Conservation (phyloP, 2,329 filamentous ascomycete species). For the Paecilomyces fulvus region DNA sequence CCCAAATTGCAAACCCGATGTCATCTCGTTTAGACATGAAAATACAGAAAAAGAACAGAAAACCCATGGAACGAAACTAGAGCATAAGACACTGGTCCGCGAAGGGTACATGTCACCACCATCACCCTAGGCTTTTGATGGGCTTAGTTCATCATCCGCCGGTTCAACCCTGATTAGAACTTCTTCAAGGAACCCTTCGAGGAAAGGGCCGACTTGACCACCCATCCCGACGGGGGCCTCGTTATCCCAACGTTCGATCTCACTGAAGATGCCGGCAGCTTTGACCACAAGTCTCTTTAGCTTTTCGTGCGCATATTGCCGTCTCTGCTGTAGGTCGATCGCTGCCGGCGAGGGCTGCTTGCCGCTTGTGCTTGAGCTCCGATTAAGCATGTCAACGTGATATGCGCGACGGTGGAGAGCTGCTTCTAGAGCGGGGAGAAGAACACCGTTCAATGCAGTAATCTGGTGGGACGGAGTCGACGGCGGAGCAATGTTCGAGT, state of each 20-base stretch:
- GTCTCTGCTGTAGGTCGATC: constrained; percentile 49
- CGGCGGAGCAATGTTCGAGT: constrained; percentile 4
- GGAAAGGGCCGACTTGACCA: constrained; percentile 74
- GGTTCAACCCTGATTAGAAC: constrained; percentile 87
- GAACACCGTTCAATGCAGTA: constrained; percentile 81
- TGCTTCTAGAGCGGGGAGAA: constrained; percentile 85
- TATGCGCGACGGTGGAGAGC: constrained; percentile 70
- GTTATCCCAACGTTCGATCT: constrained; percentile 83
- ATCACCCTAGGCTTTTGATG: background rate
- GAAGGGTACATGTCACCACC: too few species aligned
- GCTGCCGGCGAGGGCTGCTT: constrained; percentile 13
- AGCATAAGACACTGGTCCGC: too few species aligned
- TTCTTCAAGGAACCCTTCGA: constrained; percentile 90
- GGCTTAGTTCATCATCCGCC: constrained; percentile 52
- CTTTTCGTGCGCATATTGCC: constrained; percentile 74
- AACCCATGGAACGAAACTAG: too few species aligned
- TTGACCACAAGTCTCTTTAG: constrained; percentile 74
- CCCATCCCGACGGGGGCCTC: constrained; percentile 89
- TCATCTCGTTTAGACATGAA: background rate
- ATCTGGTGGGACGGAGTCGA: constrained; percentile 49
- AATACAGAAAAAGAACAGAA: background rate
- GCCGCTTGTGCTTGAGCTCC: constrained; percentile 10
- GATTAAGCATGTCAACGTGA: constrained; percentile 40
- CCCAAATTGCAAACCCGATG: background rate
- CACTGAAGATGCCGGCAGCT: constrained; percentile 71